Evolutionary conservation across 1,284 basidiomycete species (phyloP).

Genomic region (Puccinia coronata): DNA sequence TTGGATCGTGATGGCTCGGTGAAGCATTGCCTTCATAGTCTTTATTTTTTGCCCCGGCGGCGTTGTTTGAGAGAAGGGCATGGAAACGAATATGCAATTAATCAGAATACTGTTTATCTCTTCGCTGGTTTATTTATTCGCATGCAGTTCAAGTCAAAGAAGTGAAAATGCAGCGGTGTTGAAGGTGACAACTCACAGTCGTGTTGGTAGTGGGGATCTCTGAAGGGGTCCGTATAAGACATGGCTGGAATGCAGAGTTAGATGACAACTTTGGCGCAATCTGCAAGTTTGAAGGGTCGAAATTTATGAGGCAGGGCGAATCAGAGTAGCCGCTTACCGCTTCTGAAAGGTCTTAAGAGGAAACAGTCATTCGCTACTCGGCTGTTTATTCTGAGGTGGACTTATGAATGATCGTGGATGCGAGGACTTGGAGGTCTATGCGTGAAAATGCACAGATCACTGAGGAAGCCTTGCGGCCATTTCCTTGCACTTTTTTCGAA

Average conservation of each 20-base stretch:
- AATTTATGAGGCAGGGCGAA: neutral
- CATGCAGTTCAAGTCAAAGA: neutral
- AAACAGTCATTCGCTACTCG: no score
- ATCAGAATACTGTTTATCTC: neutral
- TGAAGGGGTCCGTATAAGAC: conserved; percentile 29
- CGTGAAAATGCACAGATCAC: no score
- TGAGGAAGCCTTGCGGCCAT: no score
- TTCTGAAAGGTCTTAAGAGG: no score
- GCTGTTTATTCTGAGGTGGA: no score
- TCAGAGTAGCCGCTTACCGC: no score
- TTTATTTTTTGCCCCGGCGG: neutral
- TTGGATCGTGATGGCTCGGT: neutral
- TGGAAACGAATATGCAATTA: neutral
- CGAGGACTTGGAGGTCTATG: no score
- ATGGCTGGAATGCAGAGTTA: neutral
- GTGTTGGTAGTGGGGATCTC: conserved; percentile 6
- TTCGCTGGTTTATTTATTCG: no score
- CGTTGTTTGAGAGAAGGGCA: neutral
- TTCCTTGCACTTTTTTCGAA: no score
- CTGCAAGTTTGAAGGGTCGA: neutral
- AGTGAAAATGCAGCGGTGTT: neutral
- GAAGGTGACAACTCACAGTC: neutral
- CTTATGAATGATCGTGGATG: no score
- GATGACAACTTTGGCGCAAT: neutral
- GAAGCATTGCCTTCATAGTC: neutral